These are phyloP conservation scores for Pythium utonaiense DNA, from an alignment of 352 stramenopile genomes.

Conservation along the genomic window DNA sequence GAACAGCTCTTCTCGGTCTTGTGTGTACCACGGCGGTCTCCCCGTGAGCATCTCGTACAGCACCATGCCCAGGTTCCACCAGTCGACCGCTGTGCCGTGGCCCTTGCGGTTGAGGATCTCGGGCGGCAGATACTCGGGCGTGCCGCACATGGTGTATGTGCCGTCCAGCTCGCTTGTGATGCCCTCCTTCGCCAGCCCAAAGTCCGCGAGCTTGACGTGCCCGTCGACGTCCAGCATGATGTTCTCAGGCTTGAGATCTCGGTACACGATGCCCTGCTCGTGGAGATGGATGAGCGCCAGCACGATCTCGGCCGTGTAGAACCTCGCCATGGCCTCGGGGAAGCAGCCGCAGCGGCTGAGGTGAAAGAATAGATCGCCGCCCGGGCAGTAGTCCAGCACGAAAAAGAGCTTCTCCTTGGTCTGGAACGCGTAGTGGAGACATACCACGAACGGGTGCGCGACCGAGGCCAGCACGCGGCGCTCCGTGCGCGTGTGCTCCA, in stretches of 20 bases:
- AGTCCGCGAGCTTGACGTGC: slow-evolving; percentile 80
- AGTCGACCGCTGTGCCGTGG: slow-evolving; percentile 80
- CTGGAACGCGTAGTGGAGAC: slow-evolving; percentile 88
- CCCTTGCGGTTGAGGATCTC: slow-evolving; percentile 79
- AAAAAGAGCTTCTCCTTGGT: slow-evolving; percentile 82
- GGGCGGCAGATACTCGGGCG: slow-evolving; percentile 80
- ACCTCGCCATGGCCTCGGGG: slow-evolving; percentile 77
- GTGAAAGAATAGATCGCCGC: slow-evolving; percentile 83
- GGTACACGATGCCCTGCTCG: slow-evolving; percentile 80
- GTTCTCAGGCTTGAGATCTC: slow-evolving; percentile 84
- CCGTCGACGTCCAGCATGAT: slow-evolving; percentile 86
- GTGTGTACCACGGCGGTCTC: slow-evolving; percentile 73
- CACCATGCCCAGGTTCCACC: slow-evolving; percentile 84
- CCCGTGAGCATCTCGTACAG: slow-evolving; percentile 84
- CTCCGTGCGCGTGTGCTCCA: slow-evolving; percentile 82
- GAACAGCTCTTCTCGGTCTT: slow-evolving; percentile 76
- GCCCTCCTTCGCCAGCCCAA: slow-evolving; percentile 76
- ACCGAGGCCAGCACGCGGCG: slow-evolving; percentile 79
- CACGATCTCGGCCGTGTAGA: slow-evolving; percentile 85
- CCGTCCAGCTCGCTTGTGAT: slow-evolving; percentile 67
- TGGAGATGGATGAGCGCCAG: slow-evolving; percentile 83
- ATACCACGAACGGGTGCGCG: slow-evolving; percentile 85
- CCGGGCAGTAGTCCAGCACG: slow-evolving; percentile 84
- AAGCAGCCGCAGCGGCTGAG: slow-evolving; percentile 73
- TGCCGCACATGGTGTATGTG: slow-evolving; percentile 85